Evolutionary conservation across 1,139 yeast species (phyloP), one percentile per base, ranked within the genome.

Genomic region (Lodderomyces pseudojiufengensis): DNA sequence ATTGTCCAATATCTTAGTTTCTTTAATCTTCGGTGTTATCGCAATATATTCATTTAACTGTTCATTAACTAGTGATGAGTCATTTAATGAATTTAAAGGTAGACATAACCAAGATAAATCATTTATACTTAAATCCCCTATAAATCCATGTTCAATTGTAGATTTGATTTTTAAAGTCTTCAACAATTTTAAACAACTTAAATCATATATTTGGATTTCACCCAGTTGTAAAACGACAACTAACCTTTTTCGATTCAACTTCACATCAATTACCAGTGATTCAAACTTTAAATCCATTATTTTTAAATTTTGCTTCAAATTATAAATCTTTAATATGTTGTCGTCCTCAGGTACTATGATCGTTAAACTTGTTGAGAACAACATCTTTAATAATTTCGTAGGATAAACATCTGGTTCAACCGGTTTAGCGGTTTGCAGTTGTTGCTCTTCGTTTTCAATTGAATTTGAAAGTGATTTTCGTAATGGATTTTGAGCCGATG

Each of bases 231-330:
- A 56, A 10, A 80, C 63, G 14, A 82, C 84, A 32, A 82, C 67
- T 43, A 84, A 57, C 34, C 90, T 55, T 47, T 79, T 80, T 30
- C 88, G 62, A 54, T 83, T 84, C 63, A 84, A 69, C 43, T 76
- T 74, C 13, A 83, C 74, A 31, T 80, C 76, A 24, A 80, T 55
- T 6, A 84, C 76, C 11, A 71, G 65, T 8, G 78, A 72, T 1
- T 86, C 83, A 50, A 84, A 84, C 1, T 82, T 73, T 46, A 83
- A 58, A 48, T 82, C 90, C 54, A 88, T 81, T 9, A 83, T 81
- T 40, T 78, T 77, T 18, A 84, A 64, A 45, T 76, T 76, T 46
- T 81, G 77, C 57, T 83, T 84, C 12, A 85, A 73, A 49, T 84
- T 83, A 41, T 78, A 72, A 14, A 84, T 78, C 44, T 76, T 76